Evolutionary conservation across 441 rosid species (phyloP).

Genomic region (Jatropha podagrica): DNA sequence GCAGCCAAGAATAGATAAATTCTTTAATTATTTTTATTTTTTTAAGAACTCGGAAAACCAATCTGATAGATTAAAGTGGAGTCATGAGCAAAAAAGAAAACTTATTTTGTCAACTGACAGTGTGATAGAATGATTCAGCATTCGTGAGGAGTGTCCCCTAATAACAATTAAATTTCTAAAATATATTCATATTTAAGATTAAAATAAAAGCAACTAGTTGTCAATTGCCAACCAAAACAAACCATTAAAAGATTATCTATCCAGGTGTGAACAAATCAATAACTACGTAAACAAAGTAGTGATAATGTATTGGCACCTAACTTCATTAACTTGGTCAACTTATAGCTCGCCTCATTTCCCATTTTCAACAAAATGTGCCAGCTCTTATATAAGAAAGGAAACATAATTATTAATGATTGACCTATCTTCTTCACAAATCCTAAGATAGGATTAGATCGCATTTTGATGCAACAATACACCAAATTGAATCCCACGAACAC

Average conservation of each 20-base stretch:
- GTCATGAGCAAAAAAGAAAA: background rate
- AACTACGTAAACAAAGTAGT: slow-evolving; percentile 6
- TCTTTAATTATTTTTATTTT: too few species aligned
- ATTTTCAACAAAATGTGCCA: slow-evolving; percentile 1
- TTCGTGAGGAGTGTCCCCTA: background rate
- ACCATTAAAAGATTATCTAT: background rate
- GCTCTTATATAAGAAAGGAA: background rate
- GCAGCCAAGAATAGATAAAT: background rate
- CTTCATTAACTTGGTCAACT: slow-evolving; percentile 12
- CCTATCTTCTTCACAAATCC: background rate
- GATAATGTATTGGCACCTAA: slow-evolving; percentile 19
- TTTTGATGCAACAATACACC: background rate
- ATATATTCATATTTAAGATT: background rate
- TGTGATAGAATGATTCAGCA: background rate
- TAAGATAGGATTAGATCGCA: slow-evolving; percentile 5
- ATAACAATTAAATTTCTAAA: background rate
- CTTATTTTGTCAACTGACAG: background rate
- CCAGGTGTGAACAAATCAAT: slow-evolving; percentile 16
- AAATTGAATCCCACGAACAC: background rate
- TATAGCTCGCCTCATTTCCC: slow-evolving; percentile 15
- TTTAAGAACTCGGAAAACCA: background rate
- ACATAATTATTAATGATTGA: background rate
- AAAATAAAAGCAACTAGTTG: background rate
- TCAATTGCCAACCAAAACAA: slow-evolving; percentile 13
- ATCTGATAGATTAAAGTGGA: background rate